These are phyloP conservation scores for Aspergillus campestris DNA, from an alignment of 495 filamentous ascomycete species.

Conservation along the genomic window DNA sequence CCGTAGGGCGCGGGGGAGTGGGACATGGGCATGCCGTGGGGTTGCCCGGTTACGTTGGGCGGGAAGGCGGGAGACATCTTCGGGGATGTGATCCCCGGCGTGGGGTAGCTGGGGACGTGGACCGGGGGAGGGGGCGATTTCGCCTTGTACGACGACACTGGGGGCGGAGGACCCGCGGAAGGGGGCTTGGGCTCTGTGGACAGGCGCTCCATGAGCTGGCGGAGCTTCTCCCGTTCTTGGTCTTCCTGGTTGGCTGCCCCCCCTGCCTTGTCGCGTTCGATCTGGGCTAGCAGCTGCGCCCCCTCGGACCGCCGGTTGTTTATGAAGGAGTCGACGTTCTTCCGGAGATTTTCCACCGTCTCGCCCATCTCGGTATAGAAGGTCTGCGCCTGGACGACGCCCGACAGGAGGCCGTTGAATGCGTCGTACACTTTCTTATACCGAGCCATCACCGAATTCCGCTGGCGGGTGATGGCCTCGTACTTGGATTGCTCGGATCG, in stretches of 20 bases:
- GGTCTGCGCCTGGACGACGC: conserved; percentile 73
- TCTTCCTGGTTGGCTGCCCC: conserved; percentile 70
- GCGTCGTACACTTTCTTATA: conserved; percentile 91
- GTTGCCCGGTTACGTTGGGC: conserved; percentile 22
- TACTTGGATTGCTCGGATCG: conserved; percentile 91
- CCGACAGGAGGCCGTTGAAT: conserved; percentile 83
- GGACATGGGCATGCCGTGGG: conserved; percentile 24
- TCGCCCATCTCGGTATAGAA: conserved; percentile 97
- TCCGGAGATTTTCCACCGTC: conserved; percentile 86
- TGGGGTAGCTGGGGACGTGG: conserved; percentile 31
- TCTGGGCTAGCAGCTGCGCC: conserved; percentile 76
- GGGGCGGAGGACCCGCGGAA: conserved; percentile 32
- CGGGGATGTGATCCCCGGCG: conserved; percentile 25
- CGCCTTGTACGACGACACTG: conserved; percentile 30
- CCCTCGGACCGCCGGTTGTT: conserved; percentile 90
- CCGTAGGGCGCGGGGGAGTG: conserved; percentile 37
- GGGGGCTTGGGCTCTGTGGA: conserved; percentile 59
- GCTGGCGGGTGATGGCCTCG: conserved; percentile 75
- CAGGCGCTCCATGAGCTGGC: conserved; percentile 91
- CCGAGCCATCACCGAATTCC: conserved; percentile 69
- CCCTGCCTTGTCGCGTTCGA: conserved; percentile 67
- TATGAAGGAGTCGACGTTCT: conserved; percentile 96
- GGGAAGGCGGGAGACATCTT: conserved; percentile 43
- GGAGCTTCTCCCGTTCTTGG: conserved; percentile 72
- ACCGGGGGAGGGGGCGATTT: conserved; percentile 38